Conservation (phyloP, 768 basidiomycete species). For the Hysterangium stoloniferum region DNA sequence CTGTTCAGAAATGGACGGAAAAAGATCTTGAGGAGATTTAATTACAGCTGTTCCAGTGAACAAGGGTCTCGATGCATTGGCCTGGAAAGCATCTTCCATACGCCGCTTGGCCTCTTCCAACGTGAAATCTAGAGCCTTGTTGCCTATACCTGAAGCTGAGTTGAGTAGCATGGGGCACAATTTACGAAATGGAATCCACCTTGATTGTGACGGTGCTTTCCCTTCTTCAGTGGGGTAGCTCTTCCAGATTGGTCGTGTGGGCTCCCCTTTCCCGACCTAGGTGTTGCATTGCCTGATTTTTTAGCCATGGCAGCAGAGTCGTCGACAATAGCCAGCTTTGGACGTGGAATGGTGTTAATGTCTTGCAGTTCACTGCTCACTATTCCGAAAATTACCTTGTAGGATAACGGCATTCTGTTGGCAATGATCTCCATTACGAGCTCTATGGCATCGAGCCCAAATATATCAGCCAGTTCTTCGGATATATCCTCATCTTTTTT, state of each 20-base stretch:
- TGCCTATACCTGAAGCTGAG: neutral
- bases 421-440: conserved; percentile 63
- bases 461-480: conserved; percentile 64
- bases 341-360: neutral
- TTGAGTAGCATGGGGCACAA: too few relatives aligned
- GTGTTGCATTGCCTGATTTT: conserved; percentile 14
- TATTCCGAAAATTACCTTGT: conserved; percentile 36
- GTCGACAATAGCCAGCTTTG: conserved; percentile 7
- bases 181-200: neutral
- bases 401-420: conserved; percentile 40
- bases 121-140: conserved; percentile 25
- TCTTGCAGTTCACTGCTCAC: neutral
- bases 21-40: neutral
- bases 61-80: conserved; percentile 58
- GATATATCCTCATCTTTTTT: conserved; percentile 61
- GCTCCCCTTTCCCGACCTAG: neutral
- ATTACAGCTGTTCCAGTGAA: conserved; percentile 49
- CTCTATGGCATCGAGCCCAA: conserved; percentile 83
- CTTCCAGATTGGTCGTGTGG: neutral
- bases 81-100: conserved; percentile 51
- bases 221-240: conserved; percentile 1
- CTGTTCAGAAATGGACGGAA: conserved; percentile 12
- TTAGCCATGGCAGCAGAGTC: neutral
- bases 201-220: neutral
- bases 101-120: conserved; percentile 47